phyloP scores from a whole-genome alignment of 164 flowering plant species.

The Magnolia kwangsiensis region DNA sequence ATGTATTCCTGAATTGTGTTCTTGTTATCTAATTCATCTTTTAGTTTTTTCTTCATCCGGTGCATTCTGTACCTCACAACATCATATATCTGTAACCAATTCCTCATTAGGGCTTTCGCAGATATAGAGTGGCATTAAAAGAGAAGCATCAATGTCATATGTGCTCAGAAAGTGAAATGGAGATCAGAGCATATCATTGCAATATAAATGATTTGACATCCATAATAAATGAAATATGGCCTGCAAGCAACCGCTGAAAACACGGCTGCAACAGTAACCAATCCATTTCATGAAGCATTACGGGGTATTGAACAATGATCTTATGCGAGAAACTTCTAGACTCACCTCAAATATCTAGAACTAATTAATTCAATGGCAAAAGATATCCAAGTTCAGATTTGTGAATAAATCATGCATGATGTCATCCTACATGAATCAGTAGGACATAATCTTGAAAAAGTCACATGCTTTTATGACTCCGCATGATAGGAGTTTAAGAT shows the following conservation, averaged over 20 bases:
- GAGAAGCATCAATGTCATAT: background rate
- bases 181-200: background rate
- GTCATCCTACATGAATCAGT: too few species aligned
- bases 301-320: background rate
- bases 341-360: background rate
- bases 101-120: conserved; percentile 2
- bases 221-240: background rate
- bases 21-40: conserved; percentile 84
- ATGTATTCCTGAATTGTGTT: conserved; percentile 90
- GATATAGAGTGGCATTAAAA: background rate
- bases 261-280: background rate
- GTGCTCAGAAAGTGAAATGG: background rate
- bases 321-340: background rate
- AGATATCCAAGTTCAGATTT: background rate
- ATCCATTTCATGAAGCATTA: background rate
- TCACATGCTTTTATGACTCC: too few species aligned
- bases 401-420: too few species aligned
- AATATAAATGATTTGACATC: background rate
- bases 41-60: conserved; percentile 88
- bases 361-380: background rate
- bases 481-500: too few species aligned
- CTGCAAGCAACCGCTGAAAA: background rate
- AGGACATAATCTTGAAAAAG: too few species aligned
- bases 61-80: conserved; percentile 90
- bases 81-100: conserved; percentile 75